Conservation (phyloP, 2,329 filamentous ascomycete genomes). For the Aspergillus tamarii region DNA sequence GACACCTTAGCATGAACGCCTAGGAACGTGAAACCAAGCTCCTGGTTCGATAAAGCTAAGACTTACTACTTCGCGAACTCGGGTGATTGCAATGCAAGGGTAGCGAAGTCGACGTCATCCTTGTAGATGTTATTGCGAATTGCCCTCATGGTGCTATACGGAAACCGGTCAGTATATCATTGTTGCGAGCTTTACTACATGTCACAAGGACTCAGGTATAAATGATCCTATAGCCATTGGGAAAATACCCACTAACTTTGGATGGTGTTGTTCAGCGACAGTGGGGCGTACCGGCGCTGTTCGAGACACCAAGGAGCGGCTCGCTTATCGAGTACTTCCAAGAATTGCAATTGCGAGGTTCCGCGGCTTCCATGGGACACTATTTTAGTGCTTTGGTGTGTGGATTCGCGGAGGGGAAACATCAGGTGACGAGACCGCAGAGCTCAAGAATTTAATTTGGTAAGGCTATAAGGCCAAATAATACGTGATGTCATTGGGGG, state of each 20-base stretch:
- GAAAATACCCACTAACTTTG: not conserved
- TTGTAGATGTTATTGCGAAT: constrained; percentile 56
- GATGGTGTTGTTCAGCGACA: not conserved
- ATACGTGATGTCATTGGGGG: constrained; percentile 10
- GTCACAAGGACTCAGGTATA: not conserved
- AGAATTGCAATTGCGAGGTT: not conserved
- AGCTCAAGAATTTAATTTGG: not conserved
- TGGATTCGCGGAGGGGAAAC: not conserved
- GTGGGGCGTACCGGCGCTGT: constrained; percentile 4
- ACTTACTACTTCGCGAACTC: constrained; percentile 63
- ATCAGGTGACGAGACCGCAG: constrained; percentile 4
- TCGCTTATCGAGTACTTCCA: not conserved
- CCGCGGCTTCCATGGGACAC: not conserved
- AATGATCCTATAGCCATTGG: not conserved
- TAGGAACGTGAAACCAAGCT: constrained; percentile 14
- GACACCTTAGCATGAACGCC: not conserved
- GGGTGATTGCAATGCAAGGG: constrained; percentile 61
- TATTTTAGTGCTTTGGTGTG: constrained; percentile 1
- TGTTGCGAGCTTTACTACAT: not conserved
- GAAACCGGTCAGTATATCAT: not conserved
- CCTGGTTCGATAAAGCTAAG: not conserved
- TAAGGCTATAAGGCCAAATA: constrained; percentile 6
- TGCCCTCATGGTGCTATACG: constrained; percentile 32
- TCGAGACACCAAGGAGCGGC: not conserved
- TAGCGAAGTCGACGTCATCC: constrained; percentile 63